A percentile compares a stretch with the other conserved stretches of the same genome.
These are phyloP conservation scores for Moesziomyces sp. DNA, from an alignment of 1,284 basidiomycete genomes.

Conservation along the genomic window DNA sequence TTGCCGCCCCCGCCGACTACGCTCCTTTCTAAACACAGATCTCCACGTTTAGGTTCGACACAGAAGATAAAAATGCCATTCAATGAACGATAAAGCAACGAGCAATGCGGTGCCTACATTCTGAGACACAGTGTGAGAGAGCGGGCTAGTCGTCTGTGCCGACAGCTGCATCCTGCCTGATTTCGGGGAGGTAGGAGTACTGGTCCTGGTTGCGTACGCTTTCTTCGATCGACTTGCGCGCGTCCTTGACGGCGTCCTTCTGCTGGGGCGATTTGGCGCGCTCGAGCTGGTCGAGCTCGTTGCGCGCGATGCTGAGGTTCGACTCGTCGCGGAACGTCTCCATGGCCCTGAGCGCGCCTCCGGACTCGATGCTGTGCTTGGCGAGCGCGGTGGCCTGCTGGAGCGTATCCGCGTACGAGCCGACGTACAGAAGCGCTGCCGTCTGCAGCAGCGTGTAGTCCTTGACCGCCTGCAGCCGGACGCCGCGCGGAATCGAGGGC, in stretches of 20 bases:
- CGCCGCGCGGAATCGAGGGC: constrained; percentile 49
- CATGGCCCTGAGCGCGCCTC: constrained; percentile 42
- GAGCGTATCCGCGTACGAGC: constrained; percentile 37
- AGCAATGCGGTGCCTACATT: too few relatives aligned
- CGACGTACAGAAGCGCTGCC: constrained; percentile 63
- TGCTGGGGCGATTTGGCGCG: constrained; percentile 10
- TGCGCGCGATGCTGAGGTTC: constrained; percentile 22
- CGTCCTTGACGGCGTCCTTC: constrained; percentile 23
- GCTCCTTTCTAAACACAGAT: constrained; percentile 25
- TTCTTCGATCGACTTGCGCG: constrained; percentile 35
- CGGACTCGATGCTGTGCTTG: constrained; percentile 33
- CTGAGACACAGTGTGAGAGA: not conserved
- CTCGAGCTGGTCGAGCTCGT: constrained; percentile 19
- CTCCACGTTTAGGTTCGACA: not conserved
- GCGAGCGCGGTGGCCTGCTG: constrained; percentile 27
- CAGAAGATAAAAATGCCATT: not conserved
- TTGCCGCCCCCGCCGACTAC: constrained; percentile 24
- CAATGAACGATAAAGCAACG: not conserved
- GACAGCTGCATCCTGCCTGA: constrained; percentile 45
- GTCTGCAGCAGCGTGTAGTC: constrained; percentile 65
- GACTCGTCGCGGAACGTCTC: constrained; percentile 46
- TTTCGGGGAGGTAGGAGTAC: constrained; percentile 52
- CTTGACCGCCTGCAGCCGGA: constrained; percentile 52
- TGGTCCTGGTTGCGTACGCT: constrained; percentile 41
- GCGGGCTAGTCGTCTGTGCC: constrained; percentile 40